Evolutionary conservation across 2,329 filamentous ascomycete genomes (phyloP), one percentile per base, ranked within the genome.

Genomic region (Teratosphaeria pseudoeucalypti): DNA sequence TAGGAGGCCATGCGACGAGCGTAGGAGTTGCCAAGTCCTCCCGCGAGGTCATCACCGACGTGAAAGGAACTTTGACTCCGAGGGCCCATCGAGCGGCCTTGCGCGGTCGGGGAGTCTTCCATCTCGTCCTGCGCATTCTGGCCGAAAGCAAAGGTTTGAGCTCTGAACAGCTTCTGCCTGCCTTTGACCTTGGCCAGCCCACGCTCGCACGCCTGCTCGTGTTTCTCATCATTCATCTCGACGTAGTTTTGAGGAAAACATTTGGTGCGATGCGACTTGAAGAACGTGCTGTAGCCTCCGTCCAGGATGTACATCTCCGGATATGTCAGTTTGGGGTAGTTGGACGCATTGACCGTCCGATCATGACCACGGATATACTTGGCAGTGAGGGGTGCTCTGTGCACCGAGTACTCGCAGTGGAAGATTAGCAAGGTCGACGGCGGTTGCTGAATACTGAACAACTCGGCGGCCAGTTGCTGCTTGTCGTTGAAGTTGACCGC

Each of bases 401-500:
- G 92, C 47, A 90, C 92, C 37, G 94, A 97, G 76, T 97, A 99
- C 77, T 99, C 94, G 82, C 94, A 99, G 77, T 99, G 94, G 68
- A 99, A 90, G 66, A 99, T 86, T 63, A 99, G 76, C 11, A 96
- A 80, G 0, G 91, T 94, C 65, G 85, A 87, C 56, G 86, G 83
- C 54, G 83, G 77, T 68, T 86, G 84, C 19, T 81, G 80, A 26
- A 78, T 81, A 32, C 73, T 67, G 73, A 99, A 96, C 55, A 99
- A 83, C 66, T 92, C 85, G 58, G 80, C 80, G 9, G 90, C 85
- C 60, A 99, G 81, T 62, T 88, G 78, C 69, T 99, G 92, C 76
- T 96, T 96, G 78, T 96, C 90, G 76, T 96, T 97, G 79, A 91
- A 94, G 79, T 99, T 99, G 76, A 96, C 81, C 52, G 94, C 94